Evolutionary conservation across 305 asterid genomes (phyloP), one percentile per base, ranked within the genome.

Genomic region (Rubia tinctorum): DNA sequence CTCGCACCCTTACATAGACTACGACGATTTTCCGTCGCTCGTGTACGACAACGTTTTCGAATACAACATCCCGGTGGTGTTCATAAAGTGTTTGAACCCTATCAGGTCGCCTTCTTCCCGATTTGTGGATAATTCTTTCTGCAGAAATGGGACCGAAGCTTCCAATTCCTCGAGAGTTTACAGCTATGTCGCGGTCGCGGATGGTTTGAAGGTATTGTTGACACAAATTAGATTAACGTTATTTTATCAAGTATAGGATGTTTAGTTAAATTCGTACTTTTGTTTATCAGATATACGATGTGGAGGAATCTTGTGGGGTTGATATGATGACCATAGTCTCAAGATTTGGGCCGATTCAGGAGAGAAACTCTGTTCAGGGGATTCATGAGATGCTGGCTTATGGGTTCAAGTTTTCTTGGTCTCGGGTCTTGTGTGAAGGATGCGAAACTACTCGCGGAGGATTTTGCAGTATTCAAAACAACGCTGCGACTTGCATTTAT

Each of bases 331-430:
- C 60, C 14, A 51, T 5, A 71, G 75, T 72, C 2, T 83, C 89
- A 37, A 8, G 60, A 2, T 51, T 10, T 39, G 68, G 82, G 80
- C 74, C 73, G 12, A 25, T 71, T 55, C 61, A 49, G 68, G 80
- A 73, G 63, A 45, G 61, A 23, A 66, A 86, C 44, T 83, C 96
- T 74, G 73, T 86, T 83, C 72, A 68, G 3, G 71, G 76, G 62
- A 69, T 89, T 40, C 81, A 83, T 45, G 87, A 80, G 5, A 82
- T 75, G 9, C 71, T 92, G 84, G 84, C 78, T 37, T 82, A 86
- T 51, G 97, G 96, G 37, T 81, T 91, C 64, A 91, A 88, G 82
- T 82, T 88, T 45, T 78, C 87, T 4, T 92, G 96, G 95, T 88
- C 39, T 73, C 73, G 77, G 9, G 83, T 76, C 66, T 80, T 79